Conservation (phyloP, 2,329 filamentous ascomycete genomes). For the Rhynchosporium secalis region DNA sequence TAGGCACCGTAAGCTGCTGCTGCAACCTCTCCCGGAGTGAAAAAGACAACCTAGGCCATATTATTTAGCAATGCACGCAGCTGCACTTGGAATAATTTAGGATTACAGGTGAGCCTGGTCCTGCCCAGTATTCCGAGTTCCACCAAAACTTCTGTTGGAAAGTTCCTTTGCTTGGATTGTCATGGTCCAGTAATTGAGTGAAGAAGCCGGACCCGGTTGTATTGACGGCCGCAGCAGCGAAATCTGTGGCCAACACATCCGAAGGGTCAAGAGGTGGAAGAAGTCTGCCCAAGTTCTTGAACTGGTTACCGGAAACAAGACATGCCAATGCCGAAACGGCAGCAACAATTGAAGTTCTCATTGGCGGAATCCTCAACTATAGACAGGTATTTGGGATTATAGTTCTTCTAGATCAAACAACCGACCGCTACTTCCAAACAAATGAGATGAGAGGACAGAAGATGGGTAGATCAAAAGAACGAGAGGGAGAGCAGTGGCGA, state of each 20-base stretch:
- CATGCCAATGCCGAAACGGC: conserved; percentile 27
- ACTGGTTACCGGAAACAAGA: conserved; percentile 26
- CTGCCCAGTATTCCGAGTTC: conserved; percentile 52
- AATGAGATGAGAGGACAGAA: conserved; percentile 11
- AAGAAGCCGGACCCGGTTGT: conserved; percentile 34
- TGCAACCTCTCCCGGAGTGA: conserved; percentile 54
- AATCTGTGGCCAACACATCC: conserved; percentile 24
- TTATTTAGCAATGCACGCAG: conserved; percentile 1
- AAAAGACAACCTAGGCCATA: conserved; percentile 46
- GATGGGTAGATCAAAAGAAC: neutral
- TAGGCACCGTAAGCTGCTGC: conserved; percentile 51
- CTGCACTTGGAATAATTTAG: conserved; percentile 14
- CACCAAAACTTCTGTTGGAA: conserved; percentile 57
- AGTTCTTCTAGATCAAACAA: conserved; percentile 16
- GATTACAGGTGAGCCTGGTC: conserved; percentile 53
- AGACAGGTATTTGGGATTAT: conserved; percentile 14
- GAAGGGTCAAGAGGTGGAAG: conserved; percentile 31
- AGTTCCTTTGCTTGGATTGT: conserved; percentile 53
- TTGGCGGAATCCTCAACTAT: conserved; percentile 19
- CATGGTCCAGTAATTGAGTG: conserved; percentile 58
- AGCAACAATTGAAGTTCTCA: conserved; percentile 35
- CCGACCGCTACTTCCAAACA: conserved; percentile 11
- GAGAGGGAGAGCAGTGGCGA: neutral
- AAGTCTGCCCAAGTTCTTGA: conserved; percentile 28
- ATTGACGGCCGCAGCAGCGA: conserved; percentile 19